Conservation (phyloP, 345 rosid genomes). For the Carallia brachiata region DNA sequence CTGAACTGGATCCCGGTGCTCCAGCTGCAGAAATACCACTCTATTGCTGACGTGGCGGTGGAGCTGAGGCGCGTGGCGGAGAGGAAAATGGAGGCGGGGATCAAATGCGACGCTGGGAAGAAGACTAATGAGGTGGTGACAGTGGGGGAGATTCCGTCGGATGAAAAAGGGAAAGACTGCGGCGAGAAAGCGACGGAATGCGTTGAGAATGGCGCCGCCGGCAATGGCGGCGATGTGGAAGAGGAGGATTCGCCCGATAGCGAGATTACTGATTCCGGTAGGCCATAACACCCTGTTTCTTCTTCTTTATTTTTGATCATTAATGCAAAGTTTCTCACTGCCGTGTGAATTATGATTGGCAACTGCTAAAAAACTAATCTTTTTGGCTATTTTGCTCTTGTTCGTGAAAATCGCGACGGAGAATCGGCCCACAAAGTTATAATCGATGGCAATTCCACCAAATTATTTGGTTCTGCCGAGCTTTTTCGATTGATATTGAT, state of each 20-base stretch:
- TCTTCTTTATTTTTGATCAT: too few relatives aligned
- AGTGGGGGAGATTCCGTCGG: slow-evolving; percentile 24
- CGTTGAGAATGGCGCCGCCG: slow-evolving; percentile 6
- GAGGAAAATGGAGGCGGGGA: slow-evolving; percentile 33
- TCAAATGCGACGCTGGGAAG: slow-evolving; percentile 1
- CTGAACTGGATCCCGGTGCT: slow-evolving; percentile 96
- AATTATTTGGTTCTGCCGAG: too few relatives aligned
- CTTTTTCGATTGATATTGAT: too few relatives aligned
- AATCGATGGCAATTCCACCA: too few relatives aligned
- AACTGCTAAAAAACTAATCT: too few relatives aligned
- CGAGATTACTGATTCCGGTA: slow-evolving; percentile 88
- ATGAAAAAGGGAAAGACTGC: slow-evolving; percentile 3
- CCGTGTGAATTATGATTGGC: too few relatives aligned
- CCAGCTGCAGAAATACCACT: slow-evolving; percentile 91
- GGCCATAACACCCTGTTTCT: slow-evolving; percentile 11
- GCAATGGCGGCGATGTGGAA: slow-evolving; percentile 26
- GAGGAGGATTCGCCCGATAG: slow-evolving; percentile 77
- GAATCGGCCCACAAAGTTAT: background rate
- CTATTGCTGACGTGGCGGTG: slow-evolving; percentile 64
- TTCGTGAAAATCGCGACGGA: slow-evolving; percentile 1
- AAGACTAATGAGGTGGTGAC: slow-evolving; percentile 7
- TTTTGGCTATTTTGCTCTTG: slow-evolving; percentile 4
- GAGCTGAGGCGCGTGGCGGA: slow-evolving; percentile 53
- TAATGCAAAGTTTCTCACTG: too few relatives aligned
- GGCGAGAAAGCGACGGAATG: slow-evolving; percentile 17